Conservation (phyloP, 352 stramenopile genomes). For the Globisporangium solare region DNA sequence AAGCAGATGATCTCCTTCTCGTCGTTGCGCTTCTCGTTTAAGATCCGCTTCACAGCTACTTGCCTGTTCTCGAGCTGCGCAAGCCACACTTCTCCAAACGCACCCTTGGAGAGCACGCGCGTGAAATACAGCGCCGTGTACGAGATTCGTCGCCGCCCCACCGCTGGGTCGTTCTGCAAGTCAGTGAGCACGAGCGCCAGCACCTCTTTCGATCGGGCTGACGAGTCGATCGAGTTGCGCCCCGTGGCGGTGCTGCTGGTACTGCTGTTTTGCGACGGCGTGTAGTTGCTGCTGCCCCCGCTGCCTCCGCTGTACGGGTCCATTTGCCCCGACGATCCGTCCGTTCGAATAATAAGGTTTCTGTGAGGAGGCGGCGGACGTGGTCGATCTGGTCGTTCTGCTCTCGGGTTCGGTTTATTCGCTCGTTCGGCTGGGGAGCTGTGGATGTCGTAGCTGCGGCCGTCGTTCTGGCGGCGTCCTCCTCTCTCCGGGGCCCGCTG, state of each 20-base stretch:
- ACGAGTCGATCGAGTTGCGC: slow-evolving; percentile 17
- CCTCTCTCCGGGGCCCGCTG: not conserved
- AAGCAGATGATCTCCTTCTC: slow-evolving; percentile 85
- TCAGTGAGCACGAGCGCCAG: slow-evolving; percentile 58
- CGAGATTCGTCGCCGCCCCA: slow-evolving; percentile 49
- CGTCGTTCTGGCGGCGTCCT: not conserved
- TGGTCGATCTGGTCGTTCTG: not conserved
- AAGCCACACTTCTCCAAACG: slow-evolving; percentile 85
- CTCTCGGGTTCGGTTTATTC: not conserved
- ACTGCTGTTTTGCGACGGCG: slow-evolving; percentile 10
- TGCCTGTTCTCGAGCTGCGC: slow-evolving; percentile 73
- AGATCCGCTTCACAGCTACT: slow-evolving; percentile 78
- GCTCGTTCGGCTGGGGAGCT: slow-evolving; percentile 11
- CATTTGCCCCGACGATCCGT: not conserved
- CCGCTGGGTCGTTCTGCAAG: slow-evolving; percentile 57
- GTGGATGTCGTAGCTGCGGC: slow-evolving; percentile 17
- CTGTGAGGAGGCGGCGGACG: not conserved
- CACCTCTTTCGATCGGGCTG: slow-evolving; percentile 35
- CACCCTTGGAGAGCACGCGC: slow-evolving; percentile 78
- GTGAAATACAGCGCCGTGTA: slow-evolving; percentile 80
- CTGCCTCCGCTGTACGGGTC: slow-evolving; percentile 3
- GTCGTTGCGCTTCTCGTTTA: slow-evolving; percentile 79
- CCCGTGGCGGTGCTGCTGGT: slow-evolving; percentile 7
- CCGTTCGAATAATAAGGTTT: not conserved
- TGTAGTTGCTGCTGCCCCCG: slow-evolving; percentile 14